These are phyloP conservation scores for Pseudopyrenochaeta lycopersici DNA, from an alignment of 2,329 filamentous ascomycete species.

Conservation along the genomic window DNA sequence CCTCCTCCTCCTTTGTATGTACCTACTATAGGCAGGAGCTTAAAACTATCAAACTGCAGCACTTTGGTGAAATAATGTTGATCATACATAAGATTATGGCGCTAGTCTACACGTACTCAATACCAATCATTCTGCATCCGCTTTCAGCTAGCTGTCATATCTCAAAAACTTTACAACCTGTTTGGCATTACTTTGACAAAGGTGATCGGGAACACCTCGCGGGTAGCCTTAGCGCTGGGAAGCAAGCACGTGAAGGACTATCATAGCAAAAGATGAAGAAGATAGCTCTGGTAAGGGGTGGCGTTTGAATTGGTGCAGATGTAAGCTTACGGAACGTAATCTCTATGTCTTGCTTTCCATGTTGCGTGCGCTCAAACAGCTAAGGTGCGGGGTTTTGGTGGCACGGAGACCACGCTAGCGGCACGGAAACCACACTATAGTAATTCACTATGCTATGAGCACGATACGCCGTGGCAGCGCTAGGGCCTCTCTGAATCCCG, in stretches of 20 bases:
- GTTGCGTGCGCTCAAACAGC: not conserved
- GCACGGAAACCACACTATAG: slow-evolving; percentile 3
- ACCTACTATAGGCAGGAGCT: not conserved
- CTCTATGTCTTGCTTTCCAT: not conserved
- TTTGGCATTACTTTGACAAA: not conserved
- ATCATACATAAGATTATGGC: not conserved
- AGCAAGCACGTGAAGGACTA: slow-evolving; percentile 1
- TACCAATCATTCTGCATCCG: not conserved
- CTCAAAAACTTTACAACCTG: not conserved
- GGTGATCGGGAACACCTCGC: not conserved
- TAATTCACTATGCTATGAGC: not conserved
- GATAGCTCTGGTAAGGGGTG: not conserved
- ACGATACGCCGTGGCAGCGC: not conserved
- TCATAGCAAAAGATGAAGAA: slow-evolving; percentile 1
- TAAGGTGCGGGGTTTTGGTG: not conserved
- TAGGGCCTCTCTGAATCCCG: not conserved
- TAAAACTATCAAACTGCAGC: not conserved
- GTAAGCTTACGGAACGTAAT: slow-evolving; percentile 1
- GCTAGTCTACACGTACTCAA: not conserved
- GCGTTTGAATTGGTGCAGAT: not conserved
- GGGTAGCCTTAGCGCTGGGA: not conserved
- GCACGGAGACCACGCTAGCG: not conserved
- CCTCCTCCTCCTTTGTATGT: not conserved
- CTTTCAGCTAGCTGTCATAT: not conserved
- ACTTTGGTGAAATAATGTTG: not conserved